A percentile compares a stretch with the other conserved stretches of the same genome.
Conservation (phyloP, 805 yeast genomes). For the Cephaloascus albidus region DNA sequence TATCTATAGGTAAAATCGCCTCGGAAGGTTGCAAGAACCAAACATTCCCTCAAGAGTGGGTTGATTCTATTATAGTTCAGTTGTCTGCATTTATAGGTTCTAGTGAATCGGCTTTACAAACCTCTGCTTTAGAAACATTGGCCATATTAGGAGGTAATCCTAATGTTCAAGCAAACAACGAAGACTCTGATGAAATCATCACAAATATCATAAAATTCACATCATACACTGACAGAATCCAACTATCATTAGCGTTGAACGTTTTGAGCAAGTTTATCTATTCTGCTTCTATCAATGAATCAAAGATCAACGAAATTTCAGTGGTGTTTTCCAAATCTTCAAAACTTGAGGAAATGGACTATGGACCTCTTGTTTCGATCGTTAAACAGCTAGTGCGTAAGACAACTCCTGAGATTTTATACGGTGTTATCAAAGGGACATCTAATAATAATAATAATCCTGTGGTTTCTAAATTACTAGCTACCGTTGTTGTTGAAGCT, state of each 20-base stretch:
- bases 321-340: background rate
- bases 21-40: conserved; percentile 1
- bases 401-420: background rate
- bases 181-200: conserved; percentile 1
- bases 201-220: conserved; percentile 4
- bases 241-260: background rate
- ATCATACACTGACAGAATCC: background rate
- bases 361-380: background rate
- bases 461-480: conserved; percentile 20
- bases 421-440: background rate
- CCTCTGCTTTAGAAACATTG: background rate
- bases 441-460: conserved; percentile 1
- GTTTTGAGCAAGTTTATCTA: background rate
- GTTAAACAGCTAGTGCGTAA: background rate
- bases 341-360: background rate
- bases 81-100: conserved; percentile 1
- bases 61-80: background rate
- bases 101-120: background rate
- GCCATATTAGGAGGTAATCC: background rate
- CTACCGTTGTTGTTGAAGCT: conserved; percentile 16
- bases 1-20: background rate
- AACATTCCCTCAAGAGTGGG: background rate
- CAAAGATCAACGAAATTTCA: background rate
- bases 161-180: background rate
- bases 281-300: background rate